These are phyloP conservation scores for Epicoccum sorghinum DNA, from an alignment of 2,329 filamentous ascomycete species.

Conservation along the genomic window DNA sequence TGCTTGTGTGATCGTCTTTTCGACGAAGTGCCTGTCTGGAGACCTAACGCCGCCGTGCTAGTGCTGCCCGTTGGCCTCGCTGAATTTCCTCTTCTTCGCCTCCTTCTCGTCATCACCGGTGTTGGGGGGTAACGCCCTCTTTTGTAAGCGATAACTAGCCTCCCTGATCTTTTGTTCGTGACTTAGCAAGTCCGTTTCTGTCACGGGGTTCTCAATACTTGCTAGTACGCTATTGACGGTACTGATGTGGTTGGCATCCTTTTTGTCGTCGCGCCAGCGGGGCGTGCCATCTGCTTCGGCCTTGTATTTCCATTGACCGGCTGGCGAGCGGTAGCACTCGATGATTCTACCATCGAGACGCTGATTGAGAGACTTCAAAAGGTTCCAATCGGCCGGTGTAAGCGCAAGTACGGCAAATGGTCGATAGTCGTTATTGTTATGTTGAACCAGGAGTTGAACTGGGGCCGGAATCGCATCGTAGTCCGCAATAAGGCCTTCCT, in stretches of 20 bases:
- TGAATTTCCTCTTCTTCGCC: slow-evolving; percentile 45
- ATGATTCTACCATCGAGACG: slow-evolving; percentile 87
- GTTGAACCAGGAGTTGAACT: slow-evolving; percentile 73
- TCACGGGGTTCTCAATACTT: slow-evolving; percentile 86
- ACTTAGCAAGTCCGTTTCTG: slow-evolving; percentile 77
- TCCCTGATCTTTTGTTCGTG: slow-evolving; percentile 74
- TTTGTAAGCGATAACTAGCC: slow-evolving; percentile 73
- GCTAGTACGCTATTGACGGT: slow-evolving; percentile 87
- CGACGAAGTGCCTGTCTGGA: neutral
- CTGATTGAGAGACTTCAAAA: slow-evolving; percentile 73
- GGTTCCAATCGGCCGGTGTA: slow-evolving; percentile 80
- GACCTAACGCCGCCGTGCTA: neutral
- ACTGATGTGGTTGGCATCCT: slow-evolving; percentile 84
- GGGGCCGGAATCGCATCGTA: slow-evolving; percentile 77
- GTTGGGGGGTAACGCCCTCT: slow-evolving; percentile 40
- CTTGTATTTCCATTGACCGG: slow-evolving; percentile 78
- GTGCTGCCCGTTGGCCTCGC: slow-evolving; percentile 27
- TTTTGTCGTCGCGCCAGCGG: slow-evolving; percentile 91
- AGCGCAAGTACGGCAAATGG: slow-evolving; percentile 70
- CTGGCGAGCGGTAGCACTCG: slow-evolving; percentile 82
- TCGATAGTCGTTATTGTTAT: slow-evolving; percentile 69
- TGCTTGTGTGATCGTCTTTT: too few species aligned
- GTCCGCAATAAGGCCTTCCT: slow-evolving; percentile 71
- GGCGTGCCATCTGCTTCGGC: slow-evolving; percentile 59
- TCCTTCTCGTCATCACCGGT: slow-evolving; percentile 31